Evolutionary conservation across 208 protist genomes (phyloP).

Genomic region (Leishmania braziliensis): DNA sequence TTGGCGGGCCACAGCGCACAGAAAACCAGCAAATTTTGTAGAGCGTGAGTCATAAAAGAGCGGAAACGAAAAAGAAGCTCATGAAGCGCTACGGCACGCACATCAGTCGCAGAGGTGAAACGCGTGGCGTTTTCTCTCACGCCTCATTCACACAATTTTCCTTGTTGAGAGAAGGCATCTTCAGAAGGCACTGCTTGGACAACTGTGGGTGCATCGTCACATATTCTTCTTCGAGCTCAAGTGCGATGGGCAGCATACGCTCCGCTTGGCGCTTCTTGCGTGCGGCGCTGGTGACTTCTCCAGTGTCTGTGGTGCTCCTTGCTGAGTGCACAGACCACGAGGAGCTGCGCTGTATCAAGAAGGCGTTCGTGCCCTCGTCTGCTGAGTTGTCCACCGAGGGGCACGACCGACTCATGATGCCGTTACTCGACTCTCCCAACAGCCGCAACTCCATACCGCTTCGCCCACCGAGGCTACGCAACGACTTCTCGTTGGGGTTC

Average conservation of each 20-base stretch:
- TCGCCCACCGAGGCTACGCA: slow-evolving; percentile 7
- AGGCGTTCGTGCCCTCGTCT: slow-evolving; percentile 14
- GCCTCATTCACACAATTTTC: neutral
- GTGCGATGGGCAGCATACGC: slow-evolving; percentile 11
- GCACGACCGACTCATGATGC: slow-evolving; percentile 13
- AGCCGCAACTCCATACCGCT: slow-evolving; percentile 3
- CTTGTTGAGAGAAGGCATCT: neutral
- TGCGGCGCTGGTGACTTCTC: neutral
- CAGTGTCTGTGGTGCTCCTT: slow-evolving; percentile 12
- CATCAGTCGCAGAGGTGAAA: neutral
- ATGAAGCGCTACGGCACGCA: neutral
- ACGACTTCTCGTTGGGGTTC: slow-evolving; percentile 2
- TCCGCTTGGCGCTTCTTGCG: slow-evolving; percentile 20
- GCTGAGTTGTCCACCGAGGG: slow-evolving; percentile 17
- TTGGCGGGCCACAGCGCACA: neutral
- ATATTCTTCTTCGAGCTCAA: slow-evolving; percentile 12
- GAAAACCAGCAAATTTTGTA: neutral
- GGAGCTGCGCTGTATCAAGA: slow-evolving; percentile 14
- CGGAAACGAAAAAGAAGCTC: neutral
- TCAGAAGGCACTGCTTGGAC: neutral
- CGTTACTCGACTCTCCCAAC: slow-evolving; percentile 4
- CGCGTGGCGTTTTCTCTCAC: neutral
- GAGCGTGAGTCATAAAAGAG: neutral
- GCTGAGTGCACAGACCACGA: slow-evolving; percentile 25
- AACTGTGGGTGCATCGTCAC: neutral